Evolutionary conservation across 1,284 basidiomycete genomes (phyloP).

Genomic region (Boletus semigastroideus): DNA sequence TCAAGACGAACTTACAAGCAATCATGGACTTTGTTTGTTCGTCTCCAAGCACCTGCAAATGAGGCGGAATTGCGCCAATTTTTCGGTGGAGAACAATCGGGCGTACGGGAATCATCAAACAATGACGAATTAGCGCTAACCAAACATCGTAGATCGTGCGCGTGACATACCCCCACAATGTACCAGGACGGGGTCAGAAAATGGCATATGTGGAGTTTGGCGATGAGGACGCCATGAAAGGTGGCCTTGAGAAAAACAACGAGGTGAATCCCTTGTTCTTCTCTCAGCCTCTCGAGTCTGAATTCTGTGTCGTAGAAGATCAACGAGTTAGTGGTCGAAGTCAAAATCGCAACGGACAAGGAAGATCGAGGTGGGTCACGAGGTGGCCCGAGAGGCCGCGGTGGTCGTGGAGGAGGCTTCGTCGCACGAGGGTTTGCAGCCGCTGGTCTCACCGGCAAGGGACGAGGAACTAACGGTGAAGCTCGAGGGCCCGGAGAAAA

Average conservation of each 20-base stretch:
- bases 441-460: conserved; percentile 59
- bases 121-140: conserved; percentile 4
- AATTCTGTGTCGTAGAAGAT: conserved; percentile 51
- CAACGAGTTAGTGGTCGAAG: conserved; percentile 59
- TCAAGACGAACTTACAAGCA: conserved; percentile 61
- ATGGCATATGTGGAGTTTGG: conserved; percentile 86
- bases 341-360: conserved; percentile 68
- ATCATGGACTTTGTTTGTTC: conserved; percentile 85
- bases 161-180: conserved; percentile 59
- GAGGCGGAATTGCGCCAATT: conserved; percentile 76
- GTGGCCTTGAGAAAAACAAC: conserved; percentile 67
- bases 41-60: conserved; percentile 55
- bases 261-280: conserved; percentile 47
- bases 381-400: conserved; percentile 54
- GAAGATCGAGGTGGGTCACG: conserved; percentile 41
- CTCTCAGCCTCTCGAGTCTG: background rate
- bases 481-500: conserved; percentile 31
- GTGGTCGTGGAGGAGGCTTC: conserved; percentile 53
- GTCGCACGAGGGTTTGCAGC: conserved; percentile 64
- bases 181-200: conserved; percentile 48
- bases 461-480: conserved; percentile 33
- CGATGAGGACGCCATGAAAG: conserved; percentile 79
- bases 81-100: conserved; percentile 66
- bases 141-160: conserved; percentile 57
- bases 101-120: conserved; percentile 43